Evolutionary conservation across 2,329 filamentous ascomycete species (phyloP), one percentile per base, ranked within the genome.

Genomic region (Lecanicillium sp.): DNA sequence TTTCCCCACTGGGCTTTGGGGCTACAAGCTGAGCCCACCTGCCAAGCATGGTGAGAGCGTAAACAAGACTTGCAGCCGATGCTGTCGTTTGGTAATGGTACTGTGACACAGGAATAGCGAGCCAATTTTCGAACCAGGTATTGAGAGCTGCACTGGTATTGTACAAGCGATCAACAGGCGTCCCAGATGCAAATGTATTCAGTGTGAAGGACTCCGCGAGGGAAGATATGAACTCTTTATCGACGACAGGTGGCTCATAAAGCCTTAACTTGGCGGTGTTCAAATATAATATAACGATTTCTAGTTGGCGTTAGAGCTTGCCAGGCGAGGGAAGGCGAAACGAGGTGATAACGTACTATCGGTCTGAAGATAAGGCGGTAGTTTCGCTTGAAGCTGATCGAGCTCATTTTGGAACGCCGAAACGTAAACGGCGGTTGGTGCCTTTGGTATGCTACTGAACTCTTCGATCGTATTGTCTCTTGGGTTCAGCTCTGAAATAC

Each of bases 131-230:
- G 41, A 79, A 78, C 62, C 73, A 80, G 0, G 60, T 58, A 30
- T 67, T 70, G 0, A 78, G 56, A 1, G 75, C 71, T 14, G 65
- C 61, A 37, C 72, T 69, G 4, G 73, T 72, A 20, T 69, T 68
- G 52, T 73, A 76, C 9, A 81, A 69, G 3, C 70, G 62, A 48
- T 79, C 73, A 2, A 79, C 63, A 0, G 70, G 67, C 0, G 71
- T 70, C 0, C 69, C 60, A 1, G 63, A 61, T 4, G 66, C 66
- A 2, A 65, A 30, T 0, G 66, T 64, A 2, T 66, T 57, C 0
- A 65, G 58, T 0, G 67, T 66, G 2, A 75, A 62, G 0, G 71
- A 68, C 3, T 72, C 63, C n/a, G 64, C 71, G 44, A 72, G 67
- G 14, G 64, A 66, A 1, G 67, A 64, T 6, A 77, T 62, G 1